These are phyloP conservation scores for Saccharomycopsis crataegensis DNA, from an alignment of 1,139 yeast species.

Conservation along the genomic window DNA sequence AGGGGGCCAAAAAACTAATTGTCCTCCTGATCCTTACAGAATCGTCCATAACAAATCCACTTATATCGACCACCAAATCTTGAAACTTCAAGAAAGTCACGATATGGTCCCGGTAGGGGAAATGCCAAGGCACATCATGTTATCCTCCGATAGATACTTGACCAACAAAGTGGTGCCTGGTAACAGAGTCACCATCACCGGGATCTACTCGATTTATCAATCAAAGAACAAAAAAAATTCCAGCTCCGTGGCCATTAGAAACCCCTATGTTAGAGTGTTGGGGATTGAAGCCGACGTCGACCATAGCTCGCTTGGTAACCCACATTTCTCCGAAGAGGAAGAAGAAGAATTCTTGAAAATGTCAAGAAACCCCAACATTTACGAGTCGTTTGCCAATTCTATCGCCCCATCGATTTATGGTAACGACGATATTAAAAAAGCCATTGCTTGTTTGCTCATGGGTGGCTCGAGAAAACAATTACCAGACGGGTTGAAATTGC, in stretches of 20 bases:
- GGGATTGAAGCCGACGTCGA: conserved; percentile 85
- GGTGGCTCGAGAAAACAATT: conserved; percentile 90
- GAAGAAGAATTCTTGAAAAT: conserved; percentile 82
- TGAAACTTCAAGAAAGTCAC: conserved; percentile 92
- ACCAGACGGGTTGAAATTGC: conserved; percentile 93
- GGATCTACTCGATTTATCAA: conserved; percentile 87
- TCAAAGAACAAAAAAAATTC: conserved; percentile 43
- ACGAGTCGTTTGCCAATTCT: conserved; percentile 76
- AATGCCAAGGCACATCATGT: conserved; percentile 89
- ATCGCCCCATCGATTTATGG: conserved; percentile 98
- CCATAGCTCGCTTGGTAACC: conserved; percentile 55
- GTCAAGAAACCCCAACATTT: conserved; percentile 77
- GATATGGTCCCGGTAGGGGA: conserved; percentile 99
- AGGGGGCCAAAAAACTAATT: conserved; percentile 44
- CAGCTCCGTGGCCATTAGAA: conserved; percentile 74
- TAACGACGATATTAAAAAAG: conserved; percentile 83
- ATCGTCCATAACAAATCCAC: conserved; percentile 89
- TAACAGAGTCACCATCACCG: conserved; percentile 83
- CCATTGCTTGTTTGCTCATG: conserved; percentile 84
- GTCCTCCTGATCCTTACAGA: conserved; percentile 89
- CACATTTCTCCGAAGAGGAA: conserved; percentile 83
- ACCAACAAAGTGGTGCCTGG: conserved; percentile 94
- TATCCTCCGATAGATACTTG: conserved; percentile 84
- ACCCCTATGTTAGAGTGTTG: conserved; percentile 80
- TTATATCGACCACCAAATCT: conserved; percentile 89